These are phyloP conservation scores for Triticum turgidum DNA, from an alignment of 176 grass and related monocot species.

Conservation along the genomic window DNA sequence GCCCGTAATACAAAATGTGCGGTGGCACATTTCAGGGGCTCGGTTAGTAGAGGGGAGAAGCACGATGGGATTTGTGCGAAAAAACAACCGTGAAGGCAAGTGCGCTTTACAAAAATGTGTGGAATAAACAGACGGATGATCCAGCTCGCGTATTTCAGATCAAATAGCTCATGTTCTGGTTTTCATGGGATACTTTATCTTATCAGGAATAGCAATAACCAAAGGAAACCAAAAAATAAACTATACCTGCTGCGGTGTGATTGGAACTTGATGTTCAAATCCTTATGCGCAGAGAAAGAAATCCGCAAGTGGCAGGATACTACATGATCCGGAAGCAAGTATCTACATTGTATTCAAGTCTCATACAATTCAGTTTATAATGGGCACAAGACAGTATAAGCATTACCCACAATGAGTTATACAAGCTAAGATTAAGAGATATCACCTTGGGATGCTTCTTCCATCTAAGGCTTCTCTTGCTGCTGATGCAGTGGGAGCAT, in stretches of 20 bases:
- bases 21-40: neutral
- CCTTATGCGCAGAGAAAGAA: slow-evolving; percentile 89
- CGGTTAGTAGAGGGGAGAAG: neutral
- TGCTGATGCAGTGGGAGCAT: slow-evolving; percentile 78
- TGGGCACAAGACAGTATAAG: slow-evolving; percentile 6
- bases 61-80: neutral
- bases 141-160: neutral
- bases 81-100: neutral
- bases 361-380: slow-evolving; percentile 32
- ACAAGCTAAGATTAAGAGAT: slow-evolving; percentile 23
- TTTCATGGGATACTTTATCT: neutral
- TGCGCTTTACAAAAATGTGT: neutral
- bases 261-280: slow-evolving; percentile 98
- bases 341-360: slow-evolving; percentile 41
- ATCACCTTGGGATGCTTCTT: slow-evolving; percentile 94
- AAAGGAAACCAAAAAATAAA: neutral
- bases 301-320: slow-evolving; percentile 77
- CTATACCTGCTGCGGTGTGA: slow-evolving; percentile 88
- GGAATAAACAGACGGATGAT: neutral
- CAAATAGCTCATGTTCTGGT: neutral
- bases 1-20: neutral
- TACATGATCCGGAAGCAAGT: slow-evolving; percentile 88
- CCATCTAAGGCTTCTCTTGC: slow-evolving; percentile 95
- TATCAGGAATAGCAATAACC: neutral
- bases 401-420: neutral